phyloP scores from a whole-genome alignment of 1,139 yeast species.

The Candida dubliniensis region DNA sequence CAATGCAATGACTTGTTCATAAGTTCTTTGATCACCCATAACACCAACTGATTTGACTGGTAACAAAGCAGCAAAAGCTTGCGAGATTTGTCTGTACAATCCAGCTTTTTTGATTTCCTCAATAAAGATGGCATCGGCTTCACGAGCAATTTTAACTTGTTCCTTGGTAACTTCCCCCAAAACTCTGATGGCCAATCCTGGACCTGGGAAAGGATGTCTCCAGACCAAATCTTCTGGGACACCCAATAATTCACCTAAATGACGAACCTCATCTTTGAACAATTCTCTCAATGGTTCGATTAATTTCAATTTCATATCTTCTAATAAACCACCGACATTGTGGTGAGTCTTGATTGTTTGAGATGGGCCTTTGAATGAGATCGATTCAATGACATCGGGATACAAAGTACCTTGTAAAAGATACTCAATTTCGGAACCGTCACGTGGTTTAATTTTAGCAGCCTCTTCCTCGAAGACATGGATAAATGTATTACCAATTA shows the following conservation, averaged over 20 bases:
- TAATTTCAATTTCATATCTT: constrained; percentile 95
- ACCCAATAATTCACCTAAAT: constrained; percentile 89
- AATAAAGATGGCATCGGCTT: constrained; percentile 93
- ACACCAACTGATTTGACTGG: constrained; percentile 99
- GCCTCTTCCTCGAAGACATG: constrained; percentile 97
- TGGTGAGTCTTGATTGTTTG: constrained; percentile 99
- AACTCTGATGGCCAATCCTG: constrained; percentile 98
- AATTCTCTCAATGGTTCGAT: constrained; percentile 98
- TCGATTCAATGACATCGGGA: constrained; percentile 98
- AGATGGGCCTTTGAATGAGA: constrained; percentile 97
- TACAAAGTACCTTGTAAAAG: constrained; percentile 95
- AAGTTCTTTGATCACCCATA: constrained; percentile 99
- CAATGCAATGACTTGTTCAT: constrained; percentile 97
- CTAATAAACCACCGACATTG: constrained; percentile 97
- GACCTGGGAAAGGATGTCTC: constrained; percentile 99
- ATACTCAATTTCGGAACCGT: constrained; percentile 88
- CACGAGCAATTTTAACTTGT: constrained; percentile 95
- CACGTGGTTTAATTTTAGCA: constrained; percentile 83
- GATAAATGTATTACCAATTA: constrained; percentile 96
- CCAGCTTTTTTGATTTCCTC: constrained; percentile 95
- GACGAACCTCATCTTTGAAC: constrained; percentile 98
- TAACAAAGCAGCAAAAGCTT: constrained; percentile 94
- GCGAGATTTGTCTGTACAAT: constrained; percentile 87
- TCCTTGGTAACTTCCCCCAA: constrained; percentile 92
- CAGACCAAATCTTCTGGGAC: constrained; percentile 96